Conservation (phyloP, 2,329 filamentous ascomycete species). For the Parascedosporium putredinis region DNA sequence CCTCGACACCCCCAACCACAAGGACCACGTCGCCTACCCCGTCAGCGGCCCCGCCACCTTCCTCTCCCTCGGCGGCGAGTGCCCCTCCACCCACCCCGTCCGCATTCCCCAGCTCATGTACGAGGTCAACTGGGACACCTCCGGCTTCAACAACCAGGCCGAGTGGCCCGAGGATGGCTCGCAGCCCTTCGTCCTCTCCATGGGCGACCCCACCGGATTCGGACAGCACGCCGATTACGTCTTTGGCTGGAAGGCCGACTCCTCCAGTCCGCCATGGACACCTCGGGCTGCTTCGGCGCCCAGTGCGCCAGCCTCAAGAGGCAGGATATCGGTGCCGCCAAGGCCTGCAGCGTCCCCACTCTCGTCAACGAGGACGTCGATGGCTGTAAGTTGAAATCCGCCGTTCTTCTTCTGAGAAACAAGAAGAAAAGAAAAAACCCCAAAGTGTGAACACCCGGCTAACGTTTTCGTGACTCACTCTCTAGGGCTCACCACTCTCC, state of each 20-base stretch:
- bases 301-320: constrained; percentile 3
- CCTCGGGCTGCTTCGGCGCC: constrained; percentile 31
- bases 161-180: constrained; percentile 7
- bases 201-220: constrained; percentile 5
- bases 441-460: no score
- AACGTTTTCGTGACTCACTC: neutral
- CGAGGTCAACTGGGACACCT: constrained; percentile 10
- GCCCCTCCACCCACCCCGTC: constrained; percentile 9
- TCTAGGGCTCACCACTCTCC: constrained; percentile 1
- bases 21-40: constrained; percentile 30
- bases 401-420: neutral
- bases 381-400: constrained; percentile 25
- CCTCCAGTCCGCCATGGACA: constrained; percentile 28
- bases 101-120: constrained; percentile 10
- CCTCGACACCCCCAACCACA: constrained; percentile 43
- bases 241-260: constrained; percentile 9
- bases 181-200: constrained; percentile 9
- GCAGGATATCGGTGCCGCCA: neutral
- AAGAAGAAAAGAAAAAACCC: no score
- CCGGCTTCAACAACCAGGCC: constrained; percentile 7
- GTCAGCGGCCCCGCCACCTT: constrained; percentile 5
- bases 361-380: constrained; percentile 37
- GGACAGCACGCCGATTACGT: constrained; percentile 8
- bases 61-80: constrained; percentile 5
- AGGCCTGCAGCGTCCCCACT: constrained; percentile 19